Evolutionary conservation across 768 basidiomycete species (phyloP), one percentile per base, ranked within the genome.

Genomic region (Plicaturopsis crispa): DNA sequence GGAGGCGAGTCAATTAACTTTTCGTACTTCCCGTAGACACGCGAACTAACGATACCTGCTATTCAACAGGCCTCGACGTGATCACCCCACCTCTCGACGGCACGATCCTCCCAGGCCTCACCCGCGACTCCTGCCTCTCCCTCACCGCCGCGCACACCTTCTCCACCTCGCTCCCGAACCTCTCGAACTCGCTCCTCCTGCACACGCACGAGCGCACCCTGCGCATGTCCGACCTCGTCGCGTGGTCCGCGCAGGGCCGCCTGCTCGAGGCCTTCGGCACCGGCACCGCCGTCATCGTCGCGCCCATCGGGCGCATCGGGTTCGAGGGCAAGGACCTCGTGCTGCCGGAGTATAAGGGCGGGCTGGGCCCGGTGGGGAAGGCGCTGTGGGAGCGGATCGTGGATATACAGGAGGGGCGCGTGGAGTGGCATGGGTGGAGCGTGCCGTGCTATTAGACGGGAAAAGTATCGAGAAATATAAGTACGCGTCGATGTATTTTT

Each of bases 21-120:
- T 22, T 54, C 23, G 60, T 67, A 34, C 52, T 66, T 23, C 22
- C 10, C 22, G 49, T 59, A 26, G 66, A 79, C 34, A 72, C 73
- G 5, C 59, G 63, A 31, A 64, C 58, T 4, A 76, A 78, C 48
- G 55, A 49, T 4, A 58, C 63, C 1, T 70, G 72, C 6, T 52
- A 17, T 14, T 23, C 6, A 26, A 24, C 48, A 86, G 82, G 66
- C n/a, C 56, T 77, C 42, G 90, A 97, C 55, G 69, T 96, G 38
- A 69, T 89, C 45, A 96, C 94, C 1, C 87, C 93, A 2, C 84
- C 89, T 11, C 64, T 96, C 43, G 89, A 86, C 54, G 91, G 92
- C 35, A 84, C 88, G 61, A 89, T 97, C 51, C 75, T 98, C 2
- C 91, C 92, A 2, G 90, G 93, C 32, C 78, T 97, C 18, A 96